Percentiles rank a stretch among this genome's conserved stretches.
These are phyloP conservation scores for Cicer pinnatifidum DNA, from an alignment of 306 rosid genomes.

Conservation along the genomic window DNA sequence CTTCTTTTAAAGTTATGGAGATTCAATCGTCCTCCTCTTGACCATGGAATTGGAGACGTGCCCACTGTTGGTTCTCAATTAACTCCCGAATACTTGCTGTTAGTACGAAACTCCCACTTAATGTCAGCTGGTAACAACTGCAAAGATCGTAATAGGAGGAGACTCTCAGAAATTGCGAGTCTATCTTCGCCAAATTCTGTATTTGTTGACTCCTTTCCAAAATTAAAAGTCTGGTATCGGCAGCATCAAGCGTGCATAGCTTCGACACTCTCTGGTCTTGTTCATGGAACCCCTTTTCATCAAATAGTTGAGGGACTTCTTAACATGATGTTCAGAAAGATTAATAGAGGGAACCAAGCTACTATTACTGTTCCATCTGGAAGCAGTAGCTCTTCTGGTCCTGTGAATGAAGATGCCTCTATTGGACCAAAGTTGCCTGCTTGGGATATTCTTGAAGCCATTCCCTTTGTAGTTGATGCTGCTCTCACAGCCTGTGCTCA, in stretches of 20 bases:
- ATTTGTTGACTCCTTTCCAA: conserved; percentile 94
- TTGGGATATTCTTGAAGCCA: conserved; percentile 96
- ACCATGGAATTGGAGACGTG: conserved; percentile 88
- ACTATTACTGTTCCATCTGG: conserved; percentile 75
- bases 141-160: conserved; percentile 69
- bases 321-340: conserved; percentile 83
- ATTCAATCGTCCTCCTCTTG: conserved; percentile 93
- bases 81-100: conserved; percentile 91
- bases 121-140: conserved; percentile 61
- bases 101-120: conserved; percentile 80
- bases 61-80: conserved; percentile 93
- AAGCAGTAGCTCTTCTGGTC: conserved; percentile 92
- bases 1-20: conserved; percentile 94
- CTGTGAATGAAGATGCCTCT: conserved; percentile 69
- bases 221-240: conserved; percentile 88
- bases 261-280: conserved; percentile 93
- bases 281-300: conserved; percentile 93
- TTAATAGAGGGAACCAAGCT: conserved; percentile 68
- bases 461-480: conserved; percentile 96
- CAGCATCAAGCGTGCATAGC: conserved; percentile 99
- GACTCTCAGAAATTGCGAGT: conserved; percentile 78
- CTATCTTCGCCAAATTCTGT: conserved; percentile 77
- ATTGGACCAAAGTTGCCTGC: conserved; percentile 89
- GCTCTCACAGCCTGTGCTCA: conserved; percentile 98
- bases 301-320: conserved; percentile 95